These are phyloP conservation scores for Martiniozyma abietophila DNA, from an alignment of 805 yeast species.

Conservation along the genomic window DNA sequence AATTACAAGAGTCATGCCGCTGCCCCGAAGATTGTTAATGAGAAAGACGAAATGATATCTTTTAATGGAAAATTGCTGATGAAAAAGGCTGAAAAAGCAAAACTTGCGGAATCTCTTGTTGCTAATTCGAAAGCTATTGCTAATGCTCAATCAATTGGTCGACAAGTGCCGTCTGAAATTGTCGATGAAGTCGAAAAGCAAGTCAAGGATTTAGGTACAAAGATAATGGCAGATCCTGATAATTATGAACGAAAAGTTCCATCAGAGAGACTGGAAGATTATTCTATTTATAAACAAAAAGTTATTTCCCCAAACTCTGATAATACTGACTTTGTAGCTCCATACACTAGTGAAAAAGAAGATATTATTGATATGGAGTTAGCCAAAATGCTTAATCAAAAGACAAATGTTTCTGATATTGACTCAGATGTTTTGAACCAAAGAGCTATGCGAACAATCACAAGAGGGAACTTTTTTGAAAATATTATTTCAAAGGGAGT, in stretches of 20 bases:
- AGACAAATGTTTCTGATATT: conserved; percentile 44
- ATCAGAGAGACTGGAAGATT: conserved; percentile 44
- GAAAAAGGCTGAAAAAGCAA: conserved; percentile 40
- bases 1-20: conserved; percentile 34
- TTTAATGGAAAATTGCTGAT: conserved; percentile 23
- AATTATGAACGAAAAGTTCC: conserved; percentile 38
- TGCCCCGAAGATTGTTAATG: conserved; percentile 6
- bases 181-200: conserved; percentile 22
- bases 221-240: conserved; percentile 33
- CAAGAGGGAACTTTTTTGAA: conserved; percentile 58
- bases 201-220: conserved; percentile 32
- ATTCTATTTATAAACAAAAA: conserved; percentile 48
- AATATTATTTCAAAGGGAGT: conserved; percentile 20
- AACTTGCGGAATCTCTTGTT: conserved; percentile 43
- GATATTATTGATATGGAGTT: conserved; percentile 53
- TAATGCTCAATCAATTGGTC: conserved; percentile 38
- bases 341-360: conserved; percentile 60
- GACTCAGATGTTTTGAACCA: conserved; percentile 44
- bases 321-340: conserved; percentile 30
- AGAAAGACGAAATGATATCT: conserved; percentile 19
- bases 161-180: conserved; percentile 26
- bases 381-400: conserved; percentile 44
- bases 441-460: conserved; percentile 59
- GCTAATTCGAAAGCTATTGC: conserved; percentile 54
- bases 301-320: conserved; percentile 36